Evolutionary conservation across 805 yeast genomes (phyloP), one percentile per base, ranked within the genome.

Genomic region (Candida ulmi): DNA sequence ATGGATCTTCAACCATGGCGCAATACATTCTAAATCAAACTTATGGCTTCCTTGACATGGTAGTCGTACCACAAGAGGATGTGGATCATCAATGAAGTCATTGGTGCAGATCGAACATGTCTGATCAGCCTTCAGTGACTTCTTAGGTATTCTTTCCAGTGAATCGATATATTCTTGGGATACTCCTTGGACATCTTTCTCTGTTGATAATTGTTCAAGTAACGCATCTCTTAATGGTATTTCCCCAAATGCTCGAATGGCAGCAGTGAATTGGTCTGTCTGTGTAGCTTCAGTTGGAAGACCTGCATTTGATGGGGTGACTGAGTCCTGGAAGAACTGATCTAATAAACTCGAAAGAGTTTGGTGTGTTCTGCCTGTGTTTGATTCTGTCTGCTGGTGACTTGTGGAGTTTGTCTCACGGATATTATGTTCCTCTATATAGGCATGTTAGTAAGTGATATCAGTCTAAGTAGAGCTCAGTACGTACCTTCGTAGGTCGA

Each of bases 11-110:
- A 91, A 67, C 98, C 98, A 90, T 0, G 95, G 93, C 0, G 83
- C 82, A 29, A 91, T 79, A 58, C 97, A 90, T 49, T 91, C 97
- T 47, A 88, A 66, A 57, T 90, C 98, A 60, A 85, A 90, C 31
- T 71, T 71, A 59, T 90, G 98, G 30, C 70, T 68, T 3, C 57
- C 59, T 2, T 40, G 48, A 60, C 98, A 90, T 6, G 83, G 81
- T 19, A 90, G 67, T 48, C 72, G 67, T 15, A 88, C 96, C 11
- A 90, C 78, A 35, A 90, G 64, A 3, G 96, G 96, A 52, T 82
- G 80, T 34, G 77, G 66, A 55, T 88, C 95, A 26, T 79, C 83
- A 4, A 72, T 64, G 52, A 78, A 90, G 42, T 72, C 75, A 46
- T 74, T 75, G 17, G 93, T 83, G 52, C 98, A 90, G 30, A 90